A percentile compares a stretch with the other conserved stretches of the same genome.
These are phyloP conservation scores for Pseudopithomyces chartarum DNA, from an alignment of 2,329 filamentous ascomycete species.

Conservation along the genomic window DNA sequence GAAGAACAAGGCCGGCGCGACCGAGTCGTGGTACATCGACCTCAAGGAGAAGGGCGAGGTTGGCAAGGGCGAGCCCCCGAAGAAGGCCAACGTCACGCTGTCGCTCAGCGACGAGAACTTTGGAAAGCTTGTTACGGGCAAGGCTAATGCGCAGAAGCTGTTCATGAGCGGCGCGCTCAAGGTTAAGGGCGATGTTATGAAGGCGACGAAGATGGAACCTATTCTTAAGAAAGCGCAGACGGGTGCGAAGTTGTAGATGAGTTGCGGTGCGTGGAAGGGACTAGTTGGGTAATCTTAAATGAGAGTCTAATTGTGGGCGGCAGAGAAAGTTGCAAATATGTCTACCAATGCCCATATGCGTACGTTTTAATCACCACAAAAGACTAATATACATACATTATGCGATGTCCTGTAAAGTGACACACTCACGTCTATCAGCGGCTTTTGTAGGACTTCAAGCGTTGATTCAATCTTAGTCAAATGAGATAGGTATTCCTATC, in stretches of 20 bases:
- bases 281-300: background rate
- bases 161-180: slow-evolving; percentile 99
- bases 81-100: slow-evolving; percentile 89
- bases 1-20: slow-evolving; percentile 82
- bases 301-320: too few relatives aligned
- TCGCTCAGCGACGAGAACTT: slow-evolving; percentile 86
- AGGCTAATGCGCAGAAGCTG: slow-evolving; percentile 90
- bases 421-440: too few relatives aligned
- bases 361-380: too few relatives aligned
- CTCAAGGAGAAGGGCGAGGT: slow-evolving; percentile 88
- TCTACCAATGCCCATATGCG: too few relatives aligned
- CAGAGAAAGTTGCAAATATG: too few relatives aligned
- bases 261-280: background rate
- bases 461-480: too few relatives aligned
- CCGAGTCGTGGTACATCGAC: slow-evolving; percentile 91
- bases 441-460: too few relatives aligned
- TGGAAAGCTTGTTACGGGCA: slow-evolving; percentile 77
- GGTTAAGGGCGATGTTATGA: slow-evolving; percentile 98
- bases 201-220: slow-evolving; percentile 94
- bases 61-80: slow-evolving; percentile 71
- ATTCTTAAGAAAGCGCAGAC: slow-evolving; percentile 57
- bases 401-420: too few relatives aligned
- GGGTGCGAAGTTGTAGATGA: slow-evolving; percentile 41
- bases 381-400: too few relatives aligned
- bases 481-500: too few relatives aligned